These are phyloP conservation scores for Coelastrella sp. DNA, from an alignment of 139 green algal genomes.

Conservation along the genomic window DNA sequence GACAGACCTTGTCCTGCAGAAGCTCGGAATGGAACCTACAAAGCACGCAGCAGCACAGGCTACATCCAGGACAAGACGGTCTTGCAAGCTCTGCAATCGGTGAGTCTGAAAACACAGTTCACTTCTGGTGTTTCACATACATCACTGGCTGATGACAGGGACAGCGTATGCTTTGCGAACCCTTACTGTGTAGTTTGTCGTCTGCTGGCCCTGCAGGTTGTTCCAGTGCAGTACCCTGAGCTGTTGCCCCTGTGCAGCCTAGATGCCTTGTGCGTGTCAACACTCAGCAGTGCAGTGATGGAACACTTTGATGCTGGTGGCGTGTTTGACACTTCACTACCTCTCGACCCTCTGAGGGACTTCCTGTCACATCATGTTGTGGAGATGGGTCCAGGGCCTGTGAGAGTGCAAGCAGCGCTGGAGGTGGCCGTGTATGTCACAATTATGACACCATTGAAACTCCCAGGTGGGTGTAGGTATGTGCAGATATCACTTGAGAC, in stretches of 20 bases:
- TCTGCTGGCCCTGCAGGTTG: too few relatives aligned
- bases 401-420: slow-evolving; percentile 41
- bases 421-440: slow-evolving; percentile 20
- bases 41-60: neutral
- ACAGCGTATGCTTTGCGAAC: too few relatives aligned
- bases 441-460: slow-evolving; percentile 13
- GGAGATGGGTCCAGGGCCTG: slow-evolving; percentile 24
- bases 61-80: neutral
- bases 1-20: neutral
- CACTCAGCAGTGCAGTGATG: slow-evolving; percentile 15
- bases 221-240: slow-evolving; percentile 14
- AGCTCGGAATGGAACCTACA: neutral
- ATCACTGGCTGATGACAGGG: too few relatives aligned
- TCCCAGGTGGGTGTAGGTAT: neutral
- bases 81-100: neutral
- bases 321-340: slow-evolving; percentile 2
- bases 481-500: neutral
- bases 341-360: slow-evolving; percentile 10
- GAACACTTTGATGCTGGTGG: slow-evolving; percentile 14
- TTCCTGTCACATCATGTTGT: slow-evolving; percentile 22
- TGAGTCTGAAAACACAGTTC: too few relatives aligned
- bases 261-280: slow-evolving; percentile 10
- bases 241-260: slow-evolving; percentile 42
- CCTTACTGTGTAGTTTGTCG: too few relatives aligned
- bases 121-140: neutral